Evolutionary conservation across 2,329 filamentous ascomycete species (phyloP), one percentile per base, ranked within the genome.

Genomic region (Xylariaceae sp.): DNA sequence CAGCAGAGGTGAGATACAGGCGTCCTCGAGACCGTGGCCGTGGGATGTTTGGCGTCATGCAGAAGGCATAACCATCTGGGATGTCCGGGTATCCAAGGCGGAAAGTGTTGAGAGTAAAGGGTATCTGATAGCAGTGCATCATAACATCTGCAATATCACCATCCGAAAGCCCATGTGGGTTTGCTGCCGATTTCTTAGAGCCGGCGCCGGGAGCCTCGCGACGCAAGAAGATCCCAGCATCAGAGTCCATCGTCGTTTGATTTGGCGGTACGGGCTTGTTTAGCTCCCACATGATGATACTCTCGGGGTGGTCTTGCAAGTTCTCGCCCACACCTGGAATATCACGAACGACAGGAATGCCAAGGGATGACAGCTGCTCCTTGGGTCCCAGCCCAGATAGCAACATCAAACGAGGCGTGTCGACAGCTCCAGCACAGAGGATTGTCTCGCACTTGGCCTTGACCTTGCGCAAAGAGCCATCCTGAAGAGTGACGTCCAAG

Each of bases 41-140:
- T 29, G 90, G 91, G 68, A 96, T 95, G 78, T 96, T 95, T 69
- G 91, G 91, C 14, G 91, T 95, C 88, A 95, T 95, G 84, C 91
- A 95, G 80, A 96, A 96, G 49, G 91, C 91, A 68, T 93, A 89
- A 59, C 88, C 89, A 64, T 93, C 86, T 60, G 83, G 67, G 60
- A 82, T 70, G 56, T 75, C 72, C 37, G 79, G 80, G 70, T 87
- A 96, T 65, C 92, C 92, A 9, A 96, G 82, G 36, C 90, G 87
- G 53, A 83, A 78, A 1, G 92, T 96, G 82, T 96, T 96, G 66
- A 92, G 85, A 61, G 88, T 90, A 77, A 96, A 96, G 51, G 92
- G 92, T 65, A 96, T 96, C 77, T 96, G 92, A 80, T 96, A 96
- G 83, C 92, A 96, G 79, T 96, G 92, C 89, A 95, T 95, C 92